Evolutionary conservation across 495 filamentous ascomycete genomes (phyloP).

Genomic region (Neurospora sp.): DNA sequence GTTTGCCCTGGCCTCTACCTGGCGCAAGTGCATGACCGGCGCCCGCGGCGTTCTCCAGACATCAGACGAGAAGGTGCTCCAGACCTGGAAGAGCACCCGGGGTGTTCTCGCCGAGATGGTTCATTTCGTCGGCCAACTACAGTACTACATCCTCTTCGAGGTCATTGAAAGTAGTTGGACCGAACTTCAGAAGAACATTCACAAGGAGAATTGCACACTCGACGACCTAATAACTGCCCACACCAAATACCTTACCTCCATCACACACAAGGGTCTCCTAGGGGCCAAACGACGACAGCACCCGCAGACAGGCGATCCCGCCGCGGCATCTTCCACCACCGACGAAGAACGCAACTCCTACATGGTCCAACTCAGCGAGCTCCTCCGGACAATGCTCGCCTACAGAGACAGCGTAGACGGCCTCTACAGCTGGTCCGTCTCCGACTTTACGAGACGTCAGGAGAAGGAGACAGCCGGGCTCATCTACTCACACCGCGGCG

Average conservation of each 20-base stretch:
- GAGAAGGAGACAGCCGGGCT: conserved; percentile 52
- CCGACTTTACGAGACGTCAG: conserved; percentile 86
- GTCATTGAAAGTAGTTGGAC: conserved; percentile 95
- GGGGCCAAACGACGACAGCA: conserved; percentile 49
- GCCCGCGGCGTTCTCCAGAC: conserved; percentile 81
- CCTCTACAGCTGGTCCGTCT: conserved; percentile 84
- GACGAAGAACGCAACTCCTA: conserved; percentile 67
- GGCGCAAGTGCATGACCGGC: conserved; percentile 95
- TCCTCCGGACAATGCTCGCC: conserved; percentile 85
- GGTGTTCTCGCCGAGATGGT: conserved; percentile 94
- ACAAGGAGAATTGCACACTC: conserved; percentile 74
- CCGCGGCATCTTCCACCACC: conserved; percentile 18
- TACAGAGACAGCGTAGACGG: conserved; percentile 93
- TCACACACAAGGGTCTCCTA: conserved; percentile 93
- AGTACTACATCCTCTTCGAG: conserved; percentile 98
- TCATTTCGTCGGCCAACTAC: conserved; percentile 92
- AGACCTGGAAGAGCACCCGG: conserved; percentile 83
- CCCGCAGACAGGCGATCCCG: conserved; percentile 14
- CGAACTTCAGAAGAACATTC: conserved; percentile 68
- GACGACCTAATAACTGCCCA: conserved; percentile 94
- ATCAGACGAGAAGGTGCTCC: conserved; percentile 61
- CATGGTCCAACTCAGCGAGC: conserved; percentile 80
- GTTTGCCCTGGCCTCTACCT: conserved; percentile 80
- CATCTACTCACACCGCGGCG: neutral
- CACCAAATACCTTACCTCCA: conserved; percentile 77